Percentiles rank a stretch among this genome's conserved stretches.
Evolutionary conservation across 75 land plant genomes (phyloP).

Genomic region (Ceratopteris richardii): DNA sequence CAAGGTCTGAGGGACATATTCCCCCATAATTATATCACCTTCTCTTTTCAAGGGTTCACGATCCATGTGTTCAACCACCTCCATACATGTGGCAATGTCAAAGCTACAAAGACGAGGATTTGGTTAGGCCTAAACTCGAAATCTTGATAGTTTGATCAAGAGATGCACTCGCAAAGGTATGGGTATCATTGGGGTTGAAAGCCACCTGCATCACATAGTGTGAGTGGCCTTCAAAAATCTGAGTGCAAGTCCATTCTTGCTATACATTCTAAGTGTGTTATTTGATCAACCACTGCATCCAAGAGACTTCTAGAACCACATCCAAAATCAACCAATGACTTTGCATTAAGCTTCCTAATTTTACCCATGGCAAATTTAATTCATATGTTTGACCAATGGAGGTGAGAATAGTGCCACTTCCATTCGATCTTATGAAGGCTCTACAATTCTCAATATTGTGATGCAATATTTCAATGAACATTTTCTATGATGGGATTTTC

Average conservation of each 20-base stretch:
- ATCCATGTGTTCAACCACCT: slow-evolving; percentile 99
- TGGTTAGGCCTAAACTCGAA: slow-evolving; percentile 32
- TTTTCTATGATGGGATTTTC: not conserved
- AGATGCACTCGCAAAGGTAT: too few species aligned
- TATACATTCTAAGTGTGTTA: slow-evolving; percentile 51
- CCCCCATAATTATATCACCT: slow-evolving; percentile 64
- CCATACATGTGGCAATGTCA: slow-evolving; percentile 91
- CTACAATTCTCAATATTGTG: slow-evolving; percentile 51
- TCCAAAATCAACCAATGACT: slow-evolving; percentile 82
- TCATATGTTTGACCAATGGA: slow-evolving; percentile 88
- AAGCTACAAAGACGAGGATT: slow-evolving; percentile 64
- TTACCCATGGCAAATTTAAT: slow-evolving; percentile 67
- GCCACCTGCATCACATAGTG: too few species aligned
- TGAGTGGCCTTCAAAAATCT: too few species aligned
- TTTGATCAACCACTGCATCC: slow-evolving; percentile 53
- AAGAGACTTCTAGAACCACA: slow-evolving; percentile 97
- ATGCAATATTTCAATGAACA: slow-evolving; percentile 57
- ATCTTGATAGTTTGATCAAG: slow-evolving; percentile 33
- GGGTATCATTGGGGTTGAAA: too few species aligned
- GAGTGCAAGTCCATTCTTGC: slow-evolving; percentile 85
- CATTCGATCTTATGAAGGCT: slow-evolving; percentile 87
- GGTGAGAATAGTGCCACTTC: slow-evolving; percentile 91
- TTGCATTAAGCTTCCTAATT: slow-evolving; percentile 52
- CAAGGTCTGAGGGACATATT: slow-evolving; percentile 52
- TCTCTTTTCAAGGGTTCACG: slow-evolving; percentile 65